Conservation (phyloP, 768 basidiomycete species). For the Lactarius vividus region DNA sequence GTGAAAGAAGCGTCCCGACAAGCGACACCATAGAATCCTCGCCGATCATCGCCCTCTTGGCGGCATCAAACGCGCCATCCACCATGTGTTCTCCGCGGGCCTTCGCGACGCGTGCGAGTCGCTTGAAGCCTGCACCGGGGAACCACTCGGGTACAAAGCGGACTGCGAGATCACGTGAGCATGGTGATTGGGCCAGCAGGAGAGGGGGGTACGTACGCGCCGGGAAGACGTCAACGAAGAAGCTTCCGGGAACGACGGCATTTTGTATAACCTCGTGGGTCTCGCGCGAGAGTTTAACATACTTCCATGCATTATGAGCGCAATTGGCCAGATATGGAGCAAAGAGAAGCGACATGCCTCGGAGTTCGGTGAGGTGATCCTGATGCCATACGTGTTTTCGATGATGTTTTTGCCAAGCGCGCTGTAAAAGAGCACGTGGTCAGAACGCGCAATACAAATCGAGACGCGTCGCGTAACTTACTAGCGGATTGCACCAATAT, state of each 20-base stretch:
- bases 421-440: constrained; percentile 19
- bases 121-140: constrained; percentile 28
- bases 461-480: constrained; percentile 21
- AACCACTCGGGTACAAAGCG: constrained; percentile 27
- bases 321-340: neutral
- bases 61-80: constrained; percentile 23
- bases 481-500: constrained; percentile 25
- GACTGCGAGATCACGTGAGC: constrained; percentile 21
- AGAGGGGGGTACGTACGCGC: constrained; percentile 6
- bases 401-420: constrained; percentile 27
- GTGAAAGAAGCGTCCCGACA: constrained; percentile 21
- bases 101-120: constrained; percentile 23
- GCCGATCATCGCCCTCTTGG: constrained; percentile 22
- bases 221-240: constrained; percentile 26
- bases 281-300: constrained; percentile 25
- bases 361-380: constrained; percentile 22
- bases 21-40: constrained; percentile 24
- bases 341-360: constrained; percentile 3
- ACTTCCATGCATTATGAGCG: constrained; percentile 6
- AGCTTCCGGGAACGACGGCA: constrained; percentile 27
- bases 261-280: constrained; percentile 28
- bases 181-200: neutral
- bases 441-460: constrained; percentile 5
- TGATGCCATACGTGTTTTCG: constrained; percentile 27
- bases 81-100: constrained; percentile 27